Percentiles rank a stretch among this genome's conserved stretches.
Evolutionary conservation across 176 grass and related monocot species (phyloP).

Genomic region (Coix lacrymajobi): DNA sequence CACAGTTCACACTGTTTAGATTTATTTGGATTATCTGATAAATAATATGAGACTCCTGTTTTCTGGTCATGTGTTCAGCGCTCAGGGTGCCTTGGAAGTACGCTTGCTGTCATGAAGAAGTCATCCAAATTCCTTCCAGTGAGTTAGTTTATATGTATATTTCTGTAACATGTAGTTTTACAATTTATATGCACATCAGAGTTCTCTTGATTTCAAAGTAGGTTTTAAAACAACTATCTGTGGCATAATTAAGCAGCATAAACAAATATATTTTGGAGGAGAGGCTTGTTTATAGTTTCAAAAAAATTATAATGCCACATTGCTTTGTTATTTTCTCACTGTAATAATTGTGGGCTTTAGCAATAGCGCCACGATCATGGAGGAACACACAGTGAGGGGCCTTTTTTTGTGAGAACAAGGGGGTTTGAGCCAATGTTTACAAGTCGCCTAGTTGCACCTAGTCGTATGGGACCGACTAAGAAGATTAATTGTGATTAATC

Average conservation of each 20-base stretch:
- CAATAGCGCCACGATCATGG: background rate
- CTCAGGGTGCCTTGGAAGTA: slow-evolving; percentile 84
- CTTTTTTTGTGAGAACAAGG: background rate
- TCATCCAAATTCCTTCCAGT: slow-evolving; percentile 85
- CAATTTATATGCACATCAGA: background rate
- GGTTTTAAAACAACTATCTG: background rate
- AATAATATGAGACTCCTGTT: background rate
- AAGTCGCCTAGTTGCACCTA: too few relatives aligned
- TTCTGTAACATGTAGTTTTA: background rate
- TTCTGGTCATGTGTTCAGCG: slow-evolving; percentile 38
- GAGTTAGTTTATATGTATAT: slow-evolving; percentile 26
- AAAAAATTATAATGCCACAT: background rate
- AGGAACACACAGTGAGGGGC: background rate
- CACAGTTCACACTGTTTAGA: background rate
- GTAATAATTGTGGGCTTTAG: background rate
- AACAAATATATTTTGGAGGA: background rate
- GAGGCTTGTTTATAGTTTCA: background rate
- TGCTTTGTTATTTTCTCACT: background rate
- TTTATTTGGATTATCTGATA: background rate
- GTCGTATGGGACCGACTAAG: too few relatives aligned
- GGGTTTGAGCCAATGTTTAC: background rate
- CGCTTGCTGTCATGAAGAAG: slow-evolving; percentile 95
- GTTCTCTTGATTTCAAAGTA: background rate
- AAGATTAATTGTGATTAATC: too few relatives aligned
- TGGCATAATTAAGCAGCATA: background rate